phyloP scores from a whole-genome alignment of 805 yeast genomes.

The Kockiozyma suomiensis region DNA sequence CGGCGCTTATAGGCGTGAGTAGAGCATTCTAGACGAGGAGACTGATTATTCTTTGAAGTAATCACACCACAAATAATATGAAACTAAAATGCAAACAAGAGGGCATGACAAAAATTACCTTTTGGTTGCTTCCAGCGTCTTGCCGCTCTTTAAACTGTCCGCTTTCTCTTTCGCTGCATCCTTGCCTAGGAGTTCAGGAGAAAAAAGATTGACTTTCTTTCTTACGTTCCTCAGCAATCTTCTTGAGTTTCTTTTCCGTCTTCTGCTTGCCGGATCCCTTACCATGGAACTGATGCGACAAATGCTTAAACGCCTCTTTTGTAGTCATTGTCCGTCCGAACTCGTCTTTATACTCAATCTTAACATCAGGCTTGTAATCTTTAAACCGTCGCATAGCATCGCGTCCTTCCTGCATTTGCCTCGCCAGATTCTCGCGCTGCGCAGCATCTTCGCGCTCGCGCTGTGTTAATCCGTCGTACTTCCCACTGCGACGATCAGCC shows the following conservation, averaged over 20 bases:
- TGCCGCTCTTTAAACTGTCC: no score
- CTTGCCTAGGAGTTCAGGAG: not conserved
- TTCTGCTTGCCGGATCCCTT: constrained; percentile 44
- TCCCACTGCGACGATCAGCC: constrained; percentile 35
- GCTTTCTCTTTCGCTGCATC: no score
- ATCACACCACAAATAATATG: not conserved
- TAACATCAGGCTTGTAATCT: constrained; percentile 49
- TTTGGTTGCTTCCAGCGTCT: no score
- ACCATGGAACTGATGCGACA: constrained; percentile 82
- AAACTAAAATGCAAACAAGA: not conserved
- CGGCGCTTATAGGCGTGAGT: no score
- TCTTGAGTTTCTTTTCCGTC: constrained; percentile 42
- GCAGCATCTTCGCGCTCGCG: constrained; percentile 42
- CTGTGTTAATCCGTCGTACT: constrained; percentile 38
- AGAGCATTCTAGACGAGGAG: not conserved
- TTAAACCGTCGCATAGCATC: constrained; percentile 41
- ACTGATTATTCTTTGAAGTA: not conserved
- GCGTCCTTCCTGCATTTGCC: constrained; percentile 40
- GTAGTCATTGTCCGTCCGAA: constrained; percentile 59
- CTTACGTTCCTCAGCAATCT: constrained; percentile 38
- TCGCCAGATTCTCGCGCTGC: constrained; percentile 38
- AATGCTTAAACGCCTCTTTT: constrained; percentile 74
- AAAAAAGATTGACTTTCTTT: constrained; percentile 34
- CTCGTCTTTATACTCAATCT: constrained; percentile 63
- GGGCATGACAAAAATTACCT: not conserved